Conservation (phyloP, 2,329 filamentous ascomycete genomes). For the Pseudogymnoascus sp. region DNA sequence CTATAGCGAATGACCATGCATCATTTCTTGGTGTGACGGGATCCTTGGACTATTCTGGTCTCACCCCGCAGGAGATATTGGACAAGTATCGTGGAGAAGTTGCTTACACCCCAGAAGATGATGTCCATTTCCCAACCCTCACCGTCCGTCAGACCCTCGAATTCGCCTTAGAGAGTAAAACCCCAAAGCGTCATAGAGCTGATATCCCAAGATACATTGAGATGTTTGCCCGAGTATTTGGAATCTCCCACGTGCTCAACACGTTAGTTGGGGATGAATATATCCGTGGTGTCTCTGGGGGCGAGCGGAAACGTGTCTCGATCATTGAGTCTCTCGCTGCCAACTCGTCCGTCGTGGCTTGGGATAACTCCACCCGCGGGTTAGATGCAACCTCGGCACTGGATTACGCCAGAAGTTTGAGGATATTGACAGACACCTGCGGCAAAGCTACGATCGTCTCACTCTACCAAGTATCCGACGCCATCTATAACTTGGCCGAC, state of each 20-base stretch:
- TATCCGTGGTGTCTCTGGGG: constrained; percentile 53
- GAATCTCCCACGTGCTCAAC: constrained; percentile 45
- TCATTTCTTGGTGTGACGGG: constrained; percentile 46
- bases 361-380: constrained; percentile 60
- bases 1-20: constrained; percentile 54
- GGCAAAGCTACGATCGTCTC: constrained; percentile 55
- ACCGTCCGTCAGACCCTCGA: constrained; percentile 45
- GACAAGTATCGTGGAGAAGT: constrained; percentile 51
- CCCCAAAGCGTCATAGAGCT: constrained; percentile 48
- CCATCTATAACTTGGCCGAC: constrained; percentile 61
- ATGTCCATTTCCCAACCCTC: constrained; percentile 42
- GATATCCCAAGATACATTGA: constrained; percentile 28
- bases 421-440: constrained; percentile 54
- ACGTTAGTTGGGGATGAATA: constrained; percentile 51
- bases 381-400: constrained; percentile 57
- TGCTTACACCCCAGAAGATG: constrained; percentile 46
- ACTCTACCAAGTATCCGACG: constrained; percentile 62
- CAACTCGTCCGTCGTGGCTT: constrained; percentile 44
- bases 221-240: constrained; percentile 19
- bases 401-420: constrained; percentile 51
- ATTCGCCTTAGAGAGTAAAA: constrained; percentile 49
- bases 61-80: constrained; percentile 42
- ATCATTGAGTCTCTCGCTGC: constrained; percentile 42
- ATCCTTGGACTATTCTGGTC: background rate
- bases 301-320: constrained; percentile 52